Evolutionary conservation across 345 rosid species (phyloP).

Genomic region (Odontarrhena argentea): DNA sequence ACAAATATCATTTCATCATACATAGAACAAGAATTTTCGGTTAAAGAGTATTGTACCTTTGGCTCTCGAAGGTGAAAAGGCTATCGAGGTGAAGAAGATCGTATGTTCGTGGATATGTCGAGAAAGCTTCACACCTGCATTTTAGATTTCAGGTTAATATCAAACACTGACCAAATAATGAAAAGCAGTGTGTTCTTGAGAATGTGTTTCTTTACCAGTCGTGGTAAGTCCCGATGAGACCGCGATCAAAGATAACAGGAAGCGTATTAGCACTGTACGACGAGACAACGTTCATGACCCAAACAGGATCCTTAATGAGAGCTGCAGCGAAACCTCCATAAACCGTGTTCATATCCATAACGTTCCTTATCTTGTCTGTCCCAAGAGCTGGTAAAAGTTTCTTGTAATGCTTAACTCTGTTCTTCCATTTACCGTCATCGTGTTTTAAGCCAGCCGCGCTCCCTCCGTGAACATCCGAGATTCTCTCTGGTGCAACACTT

Average conservation of each 20-base stretch:
- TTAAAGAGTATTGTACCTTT: conserved; percentile 53
- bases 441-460: conserved; percentile 63
- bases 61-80: conserved; percentile 86
- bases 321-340: conserved; percentile 94
- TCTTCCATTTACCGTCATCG: conserved; percentile 85
- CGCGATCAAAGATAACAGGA: conserved; percentile 85
- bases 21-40: neutral
- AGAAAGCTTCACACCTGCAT: conserved; percentile 94
- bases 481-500: conserved; percentile 64
- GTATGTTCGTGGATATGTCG: conserved; percentile 95
- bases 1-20: neutral
- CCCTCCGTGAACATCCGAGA: conserved; percentile 69
- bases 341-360: conserved; percentile 95
- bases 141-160: conserved; percentile 28
- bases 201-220: conserved; percentile 63
- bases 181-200: neutral
- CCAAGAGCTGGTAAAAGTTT: conserved; percentile 80
- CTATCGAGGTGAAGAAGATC: conserved; percentile 97
- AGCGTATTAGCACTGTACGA: conserved; percentile 78
- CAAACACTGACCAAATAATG: neutral
- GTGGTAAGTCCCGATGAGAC: conserved; percentile 87
- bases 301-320: conserved; percentile 68
- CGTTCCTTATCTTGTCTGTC: conserved; percentile 79
- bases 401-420: conserved; percentile 84
- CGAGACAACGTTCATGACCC: conserved; percentile 98